A percentile compares a stretch with the other conserved stretches of the same genome.
phyloP scores from a whole-genome alignment of 2,329 filamentous ascomycete species.

The Scedosporium boydii region DNA sequence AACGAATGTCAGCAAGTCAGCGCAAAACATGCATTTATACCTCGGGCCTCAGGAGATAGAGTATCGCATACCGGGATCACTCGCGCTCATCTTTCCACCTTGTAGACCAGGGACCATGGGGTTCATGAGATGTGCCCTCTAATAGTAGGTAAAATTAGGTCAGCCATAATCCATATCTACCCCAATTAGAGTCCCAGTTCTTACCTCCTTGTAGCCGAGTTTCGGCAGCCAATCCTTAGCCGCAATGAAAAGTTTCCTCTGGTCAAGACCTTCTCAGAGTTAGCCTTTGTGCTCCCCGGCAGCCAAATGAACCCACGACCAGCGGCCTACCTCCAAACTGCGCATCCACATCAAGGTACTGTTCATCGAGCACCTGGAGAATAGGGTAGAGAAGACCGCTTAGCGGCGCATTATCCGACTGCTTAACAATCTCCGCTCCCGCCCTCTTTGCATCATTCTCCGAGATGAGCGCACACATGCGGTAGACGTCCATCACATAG shows the following conservation, averaged over 20 bases:
- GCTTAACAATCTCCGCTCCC: constrained; percentile 90
- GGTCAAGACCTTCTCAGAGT: constrained; percentile 47
- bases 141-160: constrained; percentile 21
- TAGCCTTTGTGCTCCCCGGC: neutral
- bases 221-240: constrained; percentile 79
- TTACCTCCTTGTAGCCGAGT: constrained; percentile 66
- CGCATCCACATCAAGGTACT: constrained; percentile 77
- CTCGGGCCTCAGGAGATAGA: neutral
- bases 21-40: neutral
- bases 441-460: constrained; percentile 83
- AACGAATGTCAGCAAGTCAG: neutral
- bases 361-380: constrained; percentile 82
- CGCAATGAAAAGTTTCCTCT: constrained; percentile 80
- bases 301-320: neutral
- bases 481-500: constrained; percentile 86
- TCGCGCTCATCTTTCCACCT: constrained; percentile 80
- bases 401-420: constrained; percentile 65
- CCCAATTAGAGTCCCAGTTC: neutral
- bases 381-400: constrained; percentile 34
- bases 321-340: constrained; percentile 63
- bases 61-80: constrained; percentile 44
- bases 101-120: constrained; percentile 84
- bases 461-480: constrained; percentile 51
- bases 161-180: neutral
- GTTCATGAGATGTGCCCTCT: constrained; percentile 36